Evolutionary conservation across 306 rosid species (phyloP).

Genomic region (Glycyrrhiza uralensis): DNA sequence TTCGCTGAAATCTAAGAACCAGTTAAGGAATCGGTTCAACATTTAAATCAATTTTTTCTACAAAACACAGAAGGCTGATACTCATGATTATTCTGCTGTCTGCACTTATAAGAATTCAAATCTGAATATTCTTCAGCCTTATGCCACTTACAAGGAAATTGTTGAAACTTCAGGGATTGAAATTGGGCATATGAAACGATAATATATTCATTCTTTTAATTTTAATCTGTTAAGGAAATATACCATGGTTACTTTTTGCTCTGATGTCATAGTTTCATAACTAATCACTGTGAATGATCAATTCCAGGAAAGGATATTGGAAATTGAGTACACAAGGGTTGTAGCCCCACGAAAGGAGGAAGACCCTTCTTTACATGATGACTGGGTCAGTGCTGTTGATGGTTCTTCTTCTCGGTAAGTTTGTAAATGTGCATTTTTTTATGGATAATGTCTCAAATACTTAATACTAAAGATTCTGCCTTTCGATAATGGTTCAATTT

Average conservation of each 20-base stretch:
- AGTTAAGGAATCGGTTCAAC: not conserved
- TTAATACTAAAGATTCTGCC: not conserved
- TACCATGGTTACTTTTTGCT: not conserved
- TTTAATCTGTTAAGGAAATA: not conserved
- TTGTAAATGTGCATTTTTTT: conserved; percentile 7
- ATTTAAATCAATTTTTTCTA: not conserved
- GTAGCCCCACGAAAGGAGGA: conserved; percentile 84
- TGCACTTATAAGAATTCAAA: not conserved
- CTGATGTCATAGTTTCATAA: not conserved
- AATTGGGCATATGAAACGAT: not conserved
- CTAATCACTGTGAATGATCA: conserved; percentile 18
- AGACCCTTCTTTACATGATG: conserved; percentile 82
- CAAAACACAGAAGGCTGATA: not conserved
- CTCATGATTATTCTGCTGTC: not conserved
- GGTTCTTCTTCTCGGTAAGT: conserved; percentile 83
- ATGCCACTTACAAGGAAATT: not conserved
- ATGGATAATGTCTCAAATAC: not conserved
- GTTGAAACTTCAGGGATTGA: not conserved
- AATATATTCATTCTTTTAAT: not conserved
- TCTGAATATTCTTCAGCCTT: not conserved
- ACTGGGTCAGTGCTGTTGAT: conserved; percentile 96
- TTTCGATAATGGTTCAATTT: not conserved
- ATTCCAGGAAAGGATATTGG: conserved; percentile 75
- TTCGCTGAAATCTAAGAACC: too few species aligned
- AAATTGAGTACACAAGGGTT: conserved; percentile 69